A percentile compares a stretch with the other conserved stretches of the same genome.
Conservation (phyloP, 768 basidiomycete species). For the Coprinopsis strossmayeri region DNA sequence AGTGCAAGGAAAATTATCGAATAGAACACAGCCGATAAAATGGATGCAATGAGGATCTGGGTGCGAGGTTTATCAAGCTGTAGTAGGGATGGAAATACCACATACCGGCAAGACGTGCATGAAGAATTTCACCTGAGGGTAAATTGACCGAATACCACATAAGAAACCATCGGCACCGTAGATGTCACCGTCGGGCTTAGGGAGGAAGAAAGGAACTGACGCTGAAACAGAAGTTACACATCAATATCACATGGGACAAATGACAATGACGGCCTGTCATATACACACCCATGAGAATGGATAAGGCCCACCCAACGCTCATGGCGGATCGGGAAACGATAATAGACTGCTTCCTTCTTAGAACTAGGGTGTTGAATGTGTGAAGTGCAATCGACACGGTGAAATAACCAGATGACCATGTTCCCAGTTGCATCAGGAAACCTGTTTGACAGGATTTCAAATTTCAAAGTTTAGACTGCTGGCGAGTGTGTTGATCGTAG, state of each 20-base stretch:
- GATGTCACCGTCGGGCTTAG: conserved; percentile 21
- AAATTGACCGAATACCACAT: conserved; percentile 43
- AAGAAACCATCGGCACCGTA: conserved; percentile 49
- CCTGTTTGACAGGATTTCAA: no score
- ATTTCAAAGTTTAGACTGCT: no score
- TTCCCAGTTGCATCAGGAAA: conserved; percentile 53
- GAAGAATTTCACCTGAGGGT: conserved; percentile 37
- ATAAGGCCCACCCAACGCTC: conserved; percentile 46
- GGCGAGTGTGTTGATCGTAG: background rate
- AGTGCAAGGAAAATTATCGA: conserved; percentile 56
- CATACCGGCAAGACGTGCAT: conserved; percentile 61
- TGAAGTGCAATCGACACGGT: conserved; percentile 59
- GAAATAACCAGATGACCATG: conserved; percentile 58
- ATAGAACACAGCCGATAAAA: conserved; percentile 51
- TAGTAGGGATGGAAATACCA: background rate
- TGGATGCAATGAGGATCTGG: conserved; percentile 53
- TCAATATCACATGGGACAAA: background rate
- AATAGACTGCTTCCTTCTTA: conserved; percentile 45
- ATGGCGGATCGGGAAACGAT: conserved; percentile 39
- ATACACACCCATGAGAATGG: conserved; percentile 44
- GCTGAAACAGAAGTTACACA: conserved; percentile 17
- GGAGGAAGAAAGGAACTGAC: conserved; percentile 29
- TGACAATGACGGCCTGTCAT: background rate
- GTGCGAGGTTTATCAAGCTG: background rate
- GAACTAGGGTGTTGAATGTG: conserved; percentile 59